phyloP scores from a whole-genome alignment of 2,329 filamentous ascomycete genomes.

The Sporothrix pallida region DNA sequence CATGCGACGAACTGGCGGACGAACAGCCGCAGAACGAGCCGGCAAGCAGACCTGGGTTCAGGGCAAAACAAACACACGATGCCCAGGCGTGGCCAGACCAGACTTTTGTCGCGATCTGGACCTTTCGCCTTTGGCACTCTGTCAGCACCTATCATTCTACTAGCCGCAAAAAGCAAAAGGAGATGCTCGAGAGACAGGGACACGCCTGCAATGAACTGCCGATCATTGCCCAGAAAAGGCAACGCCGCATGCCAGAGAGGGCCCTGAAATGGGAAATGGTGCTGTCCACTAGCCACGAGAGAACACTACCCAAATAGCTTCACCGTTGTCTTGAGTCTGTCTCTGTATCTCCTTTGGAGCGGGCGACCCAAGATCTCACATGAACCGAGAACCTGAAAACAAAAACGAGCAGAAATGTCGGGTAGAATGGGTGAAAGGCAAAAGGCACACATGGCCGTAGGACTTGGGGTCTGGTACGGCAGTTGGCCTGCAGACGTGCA shows the following conservation, averaged over 20 bases:
- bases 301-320: neutral
- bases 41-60: neutral
- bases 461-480: slow-evolving; percentile 7
- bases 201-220: neutral
- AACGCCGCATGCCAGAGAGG: neutral
- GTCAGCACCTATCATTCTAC: neutral
- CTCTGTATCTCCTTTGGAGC: slow-evolving; percentile 5
- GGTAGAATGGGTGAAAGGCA: slow-evolving; percentile 5
- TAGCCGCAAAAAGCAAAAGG: neutral
- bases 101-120: neutral
- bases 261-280: neutral
- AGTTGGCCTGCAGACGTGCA: slow-evolving; percentile 4
- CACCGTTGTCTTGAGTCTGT: neutral
- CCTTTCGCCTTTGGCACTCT: neutral
- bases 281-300: neutral
- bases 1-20: slow-evolving; percentile 29
- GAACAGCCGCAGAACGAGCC: neutral
- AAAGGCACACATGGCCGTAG: neutral
- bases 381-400: slow-evolving; percentile 19
- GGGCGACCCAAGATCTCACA: neutral
- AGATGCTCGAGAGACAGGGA: neutral
- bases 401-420: neutral
- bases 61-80: neutral
- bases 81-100: neutral
- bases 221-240: slow-evolving; percentile 11